These are phyloP conservation scores for Pyrenophora graminea DNA, from an alignment of 2,329 filamentous ascomycete species.

Conservation along the genomic window DNA sequence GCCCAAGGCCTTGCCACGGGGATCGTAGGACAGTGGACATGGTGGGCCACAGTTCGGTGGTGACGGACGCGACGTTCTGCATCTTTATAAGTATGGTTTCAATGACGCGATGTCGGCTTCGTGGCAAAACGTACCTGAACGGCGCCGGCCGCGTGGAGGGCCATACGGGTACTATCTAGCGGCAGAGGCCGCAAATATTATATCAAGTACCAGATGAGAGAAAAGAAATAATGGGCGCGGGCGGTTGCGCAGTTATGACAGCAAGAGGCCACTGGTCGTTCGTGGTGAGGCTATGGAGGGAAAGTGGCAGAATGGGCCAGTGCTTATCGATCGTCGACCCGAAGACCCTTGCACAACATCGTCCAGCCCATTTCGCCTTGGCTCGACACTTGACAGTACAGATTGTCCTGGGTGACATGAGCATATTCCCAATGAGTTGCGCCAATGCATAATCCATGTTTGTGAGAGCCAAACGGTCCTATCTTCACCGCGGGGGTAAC, in stretches of 20 bases:
- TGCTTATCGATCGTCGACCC: slow-evolving; percentile 19
- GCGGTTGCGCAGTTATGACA: slow-evolving; percentile 21
- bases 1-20: slow-evolving; percentile 39
- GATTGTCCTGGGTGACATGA: neutral
- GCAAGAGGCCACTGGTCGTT: slow-evolving; percentile 18
- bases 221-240: slow-evolving; percentile 27
- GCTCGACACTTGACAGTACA: slow-evolving; percentile 13
- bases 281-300: slow-evolving; percentile 14
- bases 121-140: slow-evolving; percentile 52
- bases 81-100: slow-evolving; percentile 21
- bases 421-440: neutral
- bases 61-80: slow-evolving; percentile 52
- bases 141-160: slow-evolving; percentile 55
- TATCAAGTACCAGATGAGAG: slow-evolving; percentile 22
- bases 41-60: slow-evolving; percentile 47
- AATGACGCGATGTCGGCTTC: slow-evolving; percentile 24
- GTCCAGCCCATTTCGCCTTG: slow-evolving; percentile 5
- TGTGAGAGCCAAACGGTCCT: too few species aligned
- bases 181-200: slow-evolving; percentile 37
- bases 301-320: slow-evolving; percentile 31
- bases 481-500: too few species aligned
- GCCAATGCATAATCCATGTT: too few species aligned
- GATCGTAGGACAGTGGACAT: slow-evolving; percentile 45
- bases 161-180: slow-evolving; percentile 49
- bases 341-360: slow-evolving; percentile 11